Base-by-base conservation (phyloP, 331 rosid genomes). In the Malus hybrid region DNA sequence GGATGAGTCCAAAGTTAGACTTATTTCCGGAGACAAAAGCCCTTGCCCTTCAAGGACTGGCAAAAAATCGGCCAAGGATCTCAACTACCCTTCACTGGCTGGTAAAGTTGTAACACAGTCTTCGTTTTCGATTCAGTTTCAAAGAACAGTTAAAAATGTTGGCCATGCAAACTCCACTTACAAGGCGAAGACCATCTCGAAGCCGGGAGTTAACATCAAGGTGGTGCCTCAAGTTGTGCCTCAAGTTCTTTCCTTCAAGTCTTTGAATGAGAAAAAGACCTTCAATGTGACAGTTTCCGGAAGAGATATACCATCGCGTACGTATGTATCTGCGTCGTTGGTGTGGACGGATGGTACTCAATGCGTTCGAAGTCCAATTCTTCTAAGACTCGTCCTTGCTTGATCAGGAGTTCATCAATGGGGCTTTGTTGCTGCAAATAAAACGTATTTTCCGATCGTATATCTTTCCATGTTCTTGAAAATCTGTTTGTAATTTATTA, bases 71-170 rank as follows among this genome's bases (percentile, higher is more conserved):
- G 32, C 71, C 18, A 67, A 20, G 55, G 56, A 39, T 67, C 32
- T 34, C 32, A 67, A 67, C 12, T 67, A 67, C 10, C 71, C 32
- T 36, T 67, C 71, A 6, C 8, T 67, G 6, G 55, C 54, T 8
- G 54, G 10, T 67, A 7, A 8, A 31, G 60, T 79, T 14, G 4
- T 3, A 46, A 62, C 78, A 29, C 1, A 3, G 9, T 6, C 33
- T 0, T 19, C 74, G 5, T 85, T 82, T 32, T 34, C 4, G 1
- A 60, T 80, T 8, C 24, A 32, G 4, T 64, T 85, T 56, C 48
- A n/a, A 2, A 80, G 79, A 76, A 80, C 39, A 6, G 81, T 80
- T 7, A 85, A 82, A 20, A 82, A 85, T 56, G 85, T 85, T 66
- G 86, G 85, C 4, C 48, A 7, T 32, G 27, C 65, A 1, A 83